Base-by-base conservation (phyloP, 495 filamentous ascomycete genomes). In the Stereocaulon alpinum region DNA sequence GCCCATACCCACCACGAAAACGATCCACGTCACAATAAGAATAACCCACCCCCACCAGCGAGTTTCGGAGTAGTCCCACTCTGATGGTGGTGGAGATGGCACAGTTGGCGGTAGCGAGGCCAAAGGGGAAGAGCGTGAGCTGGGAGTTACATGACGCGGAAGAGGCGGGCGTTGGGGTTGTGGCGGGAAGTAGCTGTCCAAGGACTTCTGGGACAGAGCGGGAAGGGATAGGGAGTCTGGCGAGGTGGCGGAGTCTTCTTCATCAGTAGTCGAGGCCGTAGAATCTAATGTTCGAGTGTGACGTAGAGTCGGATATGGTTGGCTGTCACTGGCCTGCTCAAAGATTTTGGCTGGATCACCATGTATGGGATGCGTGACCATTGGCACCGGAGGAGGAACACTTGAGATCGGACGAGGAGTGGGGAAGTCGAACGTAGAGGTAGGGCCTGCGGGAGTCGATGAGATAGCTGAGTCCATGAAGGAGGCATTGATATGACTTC, bases 31-130 rank as follows among this genome's bases (percentile, higher is more conserved):
- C 55, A 86, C 83, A 40, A 86, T 71, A 29, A 97, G 76, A 4
- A 98, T 85, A 2, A 95, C 84, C 88, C 90, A 97, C 3, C 93
- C 93, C 91, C 91, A 98, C 83, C 86, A 93, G 66, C 87, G 89
- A 17, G 93, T 98, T 72, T 96, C 91, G 49, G 83, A 82, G 68
- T 95, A 95, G 72, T 94, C 88, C 83, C 86, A 88, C 54, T 85
- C 82, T 10, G 73, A 74, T 11, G 76, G 72, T 18, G 63, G 64
- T 59, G 62, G 76, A 54, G 40, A 75, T 73, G 65, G 60, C 27
- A 60, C 57, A 53, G 64, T 65, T 53, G 50, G 66, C 47, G 60
- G 65, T 58, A 60, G 61, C 12, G 58, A 61, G 53, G 64, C 57
- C 41, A 77, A 56, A 49, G 77, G 70, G 45, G 80, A 73, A 58